Evolutionary conservation across 345 rosid genomes (phyloP).

Genomic region (Atalantia buxifolia): DNA sequence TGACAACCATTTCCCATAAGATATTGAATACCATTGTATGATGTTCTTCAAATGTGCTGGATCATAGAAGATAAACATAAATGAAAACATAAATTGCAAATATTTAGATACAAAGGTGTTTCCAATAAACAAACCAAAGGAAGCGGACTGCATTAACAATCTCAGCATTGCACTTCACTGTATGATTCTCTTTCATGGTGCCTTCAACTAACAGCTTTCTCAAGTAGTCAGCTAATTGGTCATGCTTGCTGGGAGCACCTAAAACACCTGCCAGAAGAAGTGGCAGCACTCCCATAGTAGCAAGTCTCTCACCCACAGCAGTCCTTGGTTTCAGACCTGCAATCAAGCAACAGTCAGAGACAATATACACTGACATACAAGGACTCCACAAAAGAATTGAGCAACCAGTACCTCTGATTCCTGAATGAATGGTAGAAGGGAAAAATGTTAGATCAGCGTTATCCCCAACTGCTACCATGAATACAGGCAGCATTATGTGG

Average conservation of each 20-base stretch:
- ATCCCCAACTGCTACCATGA: conserved; percentile 84
- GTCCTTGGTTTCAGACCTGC: conserved; percentile 88
- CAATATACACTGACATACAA: conserved; percentile 1
- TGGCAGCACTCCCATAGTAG: conserved; percentile 76
- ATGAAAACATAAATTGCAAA: conserved; percentile 20
- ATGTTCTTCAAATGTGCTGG: conserved; percentile 83
- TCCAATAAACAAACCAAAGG: conserved; percentile 66
- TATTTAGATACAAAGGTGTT: background rate
- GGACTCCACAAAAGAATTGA: conserved; percentile 9
- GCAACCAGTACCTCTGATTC: conserved; percentile 58
- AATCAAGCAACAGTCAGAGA: conserved; percentile 24
- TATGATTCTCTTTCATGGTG: conserved; percentile 50
- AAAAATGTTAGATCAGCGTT: conserved; percentile 66
- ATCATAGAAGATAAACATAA: conserved; percentile 20
- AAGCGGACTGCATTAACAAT: conserved; percentile 79
- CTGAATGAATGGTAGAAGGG: conserved; percentile 51
- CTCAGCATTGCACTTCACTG: conserved; percentile 47
- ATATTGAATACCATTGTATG: conserved; percentile 77
- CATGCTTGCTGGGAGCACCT: conserved; percentile 75
- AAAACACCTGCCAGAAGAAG: conserved; percentile 92
- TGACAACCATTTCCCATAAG: conserved; percentile 97
- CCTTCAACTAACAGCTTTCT: conserved; percentile 72
- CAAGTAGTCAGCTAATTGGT: conserved; percentile 64
- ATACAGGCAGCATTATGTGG: conserved; percentile 82
- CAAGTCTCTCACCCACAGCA: conserved; percentile 70